A percentile compares a stretch with the other conserved stretches of the same genome.
These are phyloP conservation scores for Tetragonia tetragonoides DNA, from an alignment of 148 eudicot species.

Conservation along the genomic window DNA sequence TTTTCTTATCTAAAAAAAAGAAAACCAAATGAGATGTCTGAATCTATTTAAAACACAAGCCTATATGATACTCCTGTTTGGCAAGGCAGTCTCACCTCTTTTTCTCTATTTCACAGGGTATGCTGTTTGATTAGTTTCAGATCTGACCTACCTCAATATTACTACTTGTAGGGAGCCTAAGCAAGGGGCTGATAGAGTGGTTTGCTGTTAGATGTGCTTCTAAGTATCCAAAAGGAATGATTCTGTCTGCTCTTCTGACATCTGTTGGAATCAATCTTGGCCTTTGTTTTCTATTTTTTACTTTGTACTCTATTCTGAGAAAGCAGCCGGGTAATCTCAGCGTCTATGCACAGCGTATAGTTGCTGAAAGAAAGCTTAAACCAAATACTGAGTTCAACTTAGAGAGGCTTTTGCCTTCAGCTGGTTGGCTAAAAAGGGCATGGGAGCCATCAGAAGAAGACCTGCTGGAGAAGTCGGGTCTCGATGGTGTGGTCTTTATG, in stretches of 20 bases:
- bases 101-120: constrained; percentile 6
- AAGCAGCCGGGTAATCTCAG: constrained; percentile 56
- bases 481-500: constrained; percentile 78
- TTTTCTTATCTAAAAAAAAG: too few relatives aligned
- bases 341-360: constrained; percentile 68
- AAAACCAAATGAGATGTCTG: too few relatives aligned
- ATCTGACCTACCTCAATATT: constrained; percentile 2
- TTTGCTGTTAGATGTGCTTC: background rate
- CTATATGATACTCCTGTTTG: background rate
- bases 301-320: constrained; percentile 62
- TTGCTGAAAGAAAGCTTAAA: constrained; percentile 50
- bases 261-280: constrained; percentile 84
- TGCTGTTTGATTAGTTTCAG: constrained; percentile 11
- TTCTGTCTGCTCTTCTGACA: constrained; percentile 78
- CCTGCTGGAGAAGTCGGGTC: constrained; percentile 56
- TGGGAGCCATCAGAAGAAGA: constrained; percentile 79
- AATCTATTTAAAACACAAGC: too few relatives aligned
- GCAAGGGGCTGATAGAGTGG: constrained; percentile 1
- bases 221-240: constrained; percentile 42
- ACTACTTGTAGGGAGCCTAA: constrained; percentile 1
- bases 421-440: constrained; percentile 71
- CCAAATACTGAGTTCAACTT: constrained; percentile 45
- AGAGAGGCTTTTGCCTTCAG: constrained; percentile 56
- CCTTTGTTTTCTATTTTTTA: constrained; percentile 56
- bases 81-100: background rate